Evolutionary conservation across 208 protist genomes (phyloP), one percentile per base, ranked within the genome.

Genomic region (Trypanosoma caninum): DNA sequence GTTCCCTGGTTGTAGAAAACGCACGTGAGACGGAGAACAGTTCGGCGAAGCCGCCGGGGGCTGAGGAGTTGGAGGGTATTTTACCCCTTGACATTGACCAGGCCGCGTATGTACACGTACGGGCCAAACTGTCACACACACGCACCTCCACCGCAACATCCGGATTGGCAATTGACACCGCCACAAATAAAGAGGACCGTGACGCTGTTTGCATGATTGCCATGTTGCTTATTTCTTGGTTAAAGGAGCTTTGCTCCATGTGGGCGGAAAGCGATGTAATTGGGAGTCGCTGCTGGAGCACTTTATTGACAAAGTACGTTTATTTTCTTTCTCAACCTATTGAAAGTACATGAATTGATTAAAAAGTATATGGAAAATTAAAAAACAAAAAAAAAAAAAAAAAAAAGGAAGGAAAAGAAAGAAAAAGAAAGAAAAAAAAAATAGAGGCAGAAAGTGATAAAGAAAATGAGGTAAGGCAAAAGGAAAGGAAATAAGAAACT

Each of bases 171-270:
- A n/a, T n/a, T n/a, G n/a, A n/a, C n/a, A n/a, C n/a, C n/a, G n/a
- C n/a, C n/a, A 8, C 64, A 16, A 53, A 38, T 18, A 62, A 63
- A 30, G 65, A 70, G 30, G 67, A 73, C 35, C 52, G 54, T 30
- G 54, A 73, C 42, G 53, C 67, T n/a, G 67, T 73, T 16, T 60
- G 61, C 50, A 63, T 69, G 69, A 69, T 74, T 42, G 69, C 42
- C 25, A 37, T 66, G 34, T n/a, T 74, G 33, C 61, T 74, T 2
- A 41, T 74, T 14, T 65, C 69, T 10, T 74, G 69, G 69, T n/a
- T 74, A 37, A 68, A 74, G 54, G 47, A 74, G 25, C 38, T 74
- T 13, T 62, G 58, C 46, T 25, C 59, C 2, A 18, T 28, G 13
- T 74, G 69, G 65, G 54, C 54, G 10, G 56, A 70, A 6, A 23